Conservation (phyloP, 1,139 yeast species). For the Arxiozyma heterogenica region DNA sequence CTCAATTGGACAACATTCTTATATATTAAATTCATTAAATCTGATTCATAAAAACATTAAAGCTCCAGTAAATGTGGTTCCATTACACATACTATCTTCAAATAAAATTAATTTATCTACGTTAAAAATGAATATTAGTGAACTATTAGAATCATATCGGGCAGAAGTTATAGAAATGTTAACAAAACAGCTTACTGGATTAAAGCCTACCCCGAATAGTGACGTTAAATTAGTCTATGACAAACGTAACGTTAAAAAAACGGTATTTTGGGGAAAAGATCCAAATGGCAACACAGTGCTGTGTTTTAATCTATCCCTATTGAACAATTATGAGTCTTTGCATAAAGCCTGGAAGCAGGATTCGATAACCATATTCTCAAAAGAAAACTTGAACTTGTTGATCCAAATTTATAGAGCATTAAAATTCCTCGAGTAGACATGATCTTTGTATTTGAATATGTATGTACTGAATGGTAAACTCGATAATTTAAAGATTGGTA, state of each 20-base stretch:
- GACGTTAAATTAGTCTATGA: background rate
- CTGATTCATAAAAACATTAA: conserved; percentile 1
- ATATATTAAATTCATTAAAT: conserved; percentile 15
- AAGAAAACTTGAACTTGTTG: background rate
- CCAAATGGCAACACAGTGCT: background rate
- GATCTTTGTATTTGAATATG: background rate
- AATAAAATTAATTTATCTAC: background rate
- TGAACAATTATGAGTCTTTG: background rate
- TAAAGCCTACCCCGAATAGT: background rate
- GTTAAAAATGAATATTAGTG: background rate
- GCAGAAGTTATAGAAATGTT: background rate
- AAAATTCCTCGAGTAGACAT: background rate
- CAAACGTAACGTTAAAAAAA: background rate
- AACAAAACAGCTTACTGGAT: background rate
- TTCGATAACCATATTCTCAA: background rate
- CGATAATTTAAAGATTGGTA: background rate
- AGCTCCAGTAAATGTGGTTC: conserved; percentile 1
- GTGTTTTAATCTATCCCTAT: background rate
- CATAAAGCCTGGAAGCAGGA: background rate
- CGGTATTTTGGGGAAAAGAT: background rate
- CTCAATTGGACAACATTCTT: conserved; percentile 16
- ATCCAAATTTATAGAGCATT: background rate
- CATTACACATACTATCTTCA: conserved; percentile 7
- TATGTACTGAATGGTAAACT: background rate
- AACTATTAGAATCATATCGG: background rate